Conservation (phyloP, 306 rosid genomes). For the Trichosanthes truncata region DNA sequence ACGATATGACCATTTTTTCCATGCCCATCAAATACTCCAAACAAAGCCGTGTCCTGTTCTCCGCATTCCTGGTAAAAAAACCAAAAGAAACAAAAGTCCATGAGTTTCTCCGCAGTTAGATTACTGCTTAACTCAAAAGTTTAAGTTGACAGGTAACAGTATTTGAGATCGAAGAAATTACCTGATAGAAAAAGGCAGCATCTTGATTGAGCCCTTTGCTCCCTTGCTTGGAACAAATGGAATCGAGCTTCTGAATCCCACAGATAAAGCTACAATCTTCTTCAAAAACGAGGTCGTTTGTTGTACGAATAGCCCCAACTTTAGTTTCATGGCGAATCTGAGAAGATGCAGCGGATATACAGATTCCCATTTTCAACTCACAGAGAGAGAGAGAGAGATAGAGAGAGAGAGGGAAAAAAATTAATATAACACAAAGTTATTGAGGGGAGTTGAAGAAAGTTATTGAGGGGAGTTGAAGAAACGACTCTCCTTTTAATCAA, state of each 20-base stretch:
- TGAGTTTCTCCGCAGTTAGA: not conserved
- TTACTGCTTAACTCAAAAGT: too few relatives aligned
- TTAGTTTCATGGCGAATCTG: slow-evolving; percentile 36
- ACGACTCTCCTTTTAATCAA: not conserved
- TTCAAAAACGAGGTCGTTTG: slow-evolving; percentile 20
- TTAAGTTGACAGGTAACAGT: not conserved
- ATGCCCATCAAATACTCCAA: slow-evolving; percentile 85
- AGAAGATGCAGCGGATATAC: slow-evolving; percentile 36
- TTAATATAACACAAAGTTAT: not conserved
- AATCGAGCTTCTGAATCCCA: slow-evolving; percentile 18
- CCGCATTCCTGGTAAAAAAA: slow-evolving; percentile 39
- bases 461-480: not conserved
- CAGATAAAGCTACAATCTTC: not conserved
- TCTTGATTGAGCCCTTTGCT: slow-evolving; percentile 70
- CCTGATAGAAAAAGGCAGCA: slow-evolving; percentile 54
- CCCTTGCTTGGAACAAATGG: slow-evolving; percentile 48
- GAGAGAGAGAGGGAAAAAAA: not conserved
- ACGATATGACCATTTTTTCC: slow-evolving; percentile 60
- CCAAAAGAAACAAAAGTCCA: not conserved
- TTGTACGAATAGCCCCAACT: slow-evolving; percentile 18
- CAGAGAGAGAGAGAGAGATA: not conserved
- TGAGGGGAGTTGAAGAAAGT: not conserved
- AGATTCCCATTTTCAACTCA: slow-evolving; percentile 49
- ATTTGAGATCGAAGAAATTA: not conserved
- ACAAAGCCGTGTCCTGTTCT: slow-evolving; percentile 25